Evolutionary conservation across 2,329 filamentous ascomycete genomes (phyloP).

Genomic region (Daldinia eschscholtzii): DNA sequence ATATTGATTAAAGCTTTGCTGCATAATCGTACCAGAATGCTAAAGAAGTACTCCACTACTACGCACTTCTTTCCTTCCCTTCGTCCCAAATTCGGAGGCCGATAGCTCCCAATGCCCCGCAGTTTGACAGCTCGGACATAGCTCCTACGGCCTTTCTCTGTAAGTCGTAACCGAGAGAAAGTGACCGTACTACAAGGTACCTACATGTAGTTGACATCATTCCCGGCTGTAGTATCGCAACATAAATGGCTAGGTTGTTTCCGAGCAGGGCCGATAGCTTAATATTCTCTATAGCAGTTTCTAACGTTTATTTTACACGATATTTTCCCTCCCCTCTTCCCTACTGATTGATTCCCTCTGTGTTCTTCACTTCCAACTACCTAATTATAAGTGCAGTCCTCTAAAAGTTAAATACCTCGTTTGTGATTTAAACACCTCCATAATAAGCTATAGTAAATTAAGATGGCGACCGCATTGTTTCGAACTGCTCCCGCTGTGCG

Average conservation of each 20-base stretch:
- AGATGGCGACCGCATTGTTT: slow-evolving; percentile 83
- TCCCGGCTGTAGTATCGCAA: not conserved
- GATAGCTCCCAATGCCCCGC: slow-evolving; percentile 5
- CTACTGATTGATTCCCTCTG: not conserved
- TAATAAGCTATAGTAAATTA: slow-evolving; percentile 17
- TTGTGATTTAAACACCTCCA: not conserved
- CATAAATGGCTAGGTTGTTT: slow-evolving; percentile 9
- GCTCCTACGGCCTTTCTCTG: not conserved
- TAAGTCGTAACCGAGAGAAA: not conserved
- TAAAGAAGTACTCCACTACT: too few species aligned
- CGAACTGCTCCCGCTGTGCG: slow-evolving; percentile 76
- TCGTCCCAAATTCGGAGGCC: slow-evolving; percentile 11
- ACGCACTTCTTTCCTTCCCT: not conserved
- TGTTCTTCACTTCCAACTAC: not conserved
- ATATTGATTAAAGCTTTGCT: slow-evolving; percentile 20
- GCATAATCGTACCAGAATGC: not conserved
- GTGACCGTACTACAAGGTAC: not conserved
- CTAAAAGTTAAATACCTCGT: not conserved
- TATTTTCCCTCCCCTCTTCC: not conserved
- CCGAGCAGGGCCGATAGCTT: slow-evolving; percentile 3
- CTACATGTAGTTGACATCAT: slow-evolving; percentile 15
- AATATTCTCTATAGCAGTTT: slow-evolving; percentile 7
- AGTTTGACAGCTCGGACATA: slow-evolving; percentile 23
- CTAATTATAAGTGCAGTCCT: not conserved
- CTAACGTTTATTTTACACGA: not conserved